Conservation (phyloP, 1,139 yeast genomes). For the Blastobotrys malaysiensis region DNA sequence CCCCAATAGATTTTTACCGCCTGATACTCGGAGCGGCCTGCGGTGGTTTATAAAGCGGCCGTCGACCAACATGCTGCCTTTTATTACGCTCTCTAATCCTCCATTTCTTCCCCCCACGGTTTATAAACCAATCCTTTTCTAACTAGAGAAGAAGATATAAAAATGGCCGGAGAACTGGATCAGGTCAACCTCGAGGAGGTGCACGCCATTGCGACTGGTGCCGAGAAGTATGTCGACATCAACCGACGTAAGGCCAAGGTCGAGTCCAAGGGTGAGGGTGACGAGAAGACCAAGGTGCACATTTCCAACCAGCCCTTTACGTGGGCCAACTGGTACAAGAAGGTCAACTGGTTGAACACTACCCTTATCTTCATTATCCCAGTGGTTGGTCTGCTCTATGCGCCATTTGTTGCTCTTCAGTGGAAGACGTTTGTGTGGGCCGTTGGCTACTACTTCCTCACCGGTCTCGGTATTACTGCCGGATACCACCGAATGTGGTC, state of each 20-base stretch:
- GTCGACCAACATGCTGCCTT: background rate
- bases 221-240: conserved; percentile 49
- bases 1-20: background rate
- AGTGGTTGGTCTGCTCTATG: conserved; percentile 49
- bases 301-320: conserved; percentile 95
- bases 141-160: background rate
- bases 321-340: conserved; percentile 70
- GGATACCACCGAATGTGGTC: conserved; percentile 88
- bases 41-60: background rate
- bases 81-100: background rate
- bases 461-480: conserved; percentile 94
- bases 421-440: conserved; percentile 58
- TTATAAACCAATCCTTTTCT: background rate
- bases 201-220: conserved; percentile 86
- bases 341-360: conserved; percentile 90
- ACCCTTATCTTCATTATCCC: conserved; percentile 75
- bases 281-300: conserved; percentile 43
- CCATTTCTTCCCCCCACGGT: background rate
- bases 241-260: conserved; percentile 28
- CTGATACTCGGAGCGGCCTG: background rate
- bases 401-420: conserved; percentile 53
- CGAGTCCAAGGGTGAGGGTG: conserved; percentile 1
- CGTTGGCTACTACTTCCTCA: conserved; percentile 54
- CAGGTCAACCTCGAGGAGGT: conserved; percentile 65
- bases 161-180: conserved; percentile 6